Evolutionary conservation across 148 eudicot genomes (phyloP), one percentile per base, ranked within the genome.

Genomic region (Spergularia bocconei): DNA sequence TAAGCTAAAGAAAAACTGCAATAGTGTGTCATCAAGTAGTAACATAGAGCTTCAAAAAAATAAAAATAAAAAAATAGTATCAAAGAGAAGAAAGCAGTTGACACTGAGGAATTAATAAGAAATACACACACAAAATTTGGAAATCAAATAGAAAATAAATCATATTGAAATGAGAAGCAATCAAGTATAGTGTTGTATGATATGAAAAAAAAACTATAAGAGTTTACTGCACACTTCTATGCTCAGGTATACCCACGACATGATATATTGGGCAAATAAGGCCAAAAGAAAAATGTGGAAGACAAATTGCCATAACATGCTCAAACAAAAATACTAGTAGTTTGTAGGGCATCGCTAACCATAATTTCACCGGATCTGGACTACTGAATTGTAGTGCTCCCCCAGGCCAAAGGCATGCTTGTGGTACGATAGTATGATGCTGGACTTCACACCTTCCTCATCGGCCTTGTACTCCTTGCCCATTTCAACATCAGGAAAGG

Each of bases 401-500:
- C 94, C 94, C 13, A 90, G 87, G 52, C 94, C 94, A 84, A 88
- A 90, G 9, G 94, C 91, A 79, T 90, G 94, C 84, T 67, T 79
- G 70, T 88, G 94, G 84, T 90, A 88, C 0, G 94, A 90, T 23
- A 90, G 68, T 87, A 81, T 82, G 76, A 90, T 86, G 51, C 84
- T 84, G 16, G 88, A 75, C 33, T 48, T 71, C 13, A 76, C 77
- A 73, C 55, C 13, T 50, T 67, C 71, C 11, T 66, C 70, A 20
- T 76, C 82, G 16, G 86, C 62, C 82, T 86, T 88, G 81, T 86
- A 90, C 79, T 88, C 94, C 80, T 90, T 88, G 10, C 94, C 94
- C 94, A 90, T 90, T 86, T 90, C 94, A 25, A 90, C 94, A 79
- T 90, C 88, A 67, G 94, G 94, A 69, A 88, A 90, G 0, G 90